Evolutionary conservation across 1,284 basidiomycete genomes (phyloP).

Genomic region (Cutaneotrichosporon daszewskae): DNA sequence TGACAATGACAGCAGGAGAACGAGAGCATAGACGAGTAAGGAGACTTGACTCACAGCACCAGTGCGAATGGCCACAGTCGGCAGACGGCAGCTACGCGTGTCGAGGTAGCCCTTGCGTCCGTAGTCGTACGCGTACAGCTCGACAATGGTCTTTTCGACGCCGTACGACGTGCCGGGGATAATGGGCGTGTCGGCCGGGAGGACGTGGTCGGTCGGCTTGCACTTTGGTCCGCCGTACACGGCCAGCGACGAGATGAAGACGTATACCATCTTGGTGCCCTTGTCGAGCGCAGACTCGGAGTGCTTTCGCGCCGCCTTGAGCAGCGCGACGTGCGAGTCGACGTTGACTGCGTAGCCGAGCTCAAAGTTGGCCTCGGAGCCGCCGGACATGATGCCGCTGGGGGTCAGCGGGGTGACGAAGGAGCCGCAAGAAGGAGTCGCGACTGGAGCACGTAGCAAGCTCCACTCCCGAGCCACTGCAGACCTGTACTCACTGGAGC

Average conservation of each 20-base stretch:
- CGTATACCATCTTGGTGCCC: conserved; percentile 52
- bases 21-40: too few species aligned
- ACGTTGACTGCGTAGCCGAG: conserved; percentile 58
- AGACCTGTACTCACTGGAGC: conserved; percentile 34
- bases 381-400: conserved; percentile 62
- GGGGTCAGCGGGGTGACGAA: not conserved
- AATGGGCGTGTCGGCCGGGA: conserved; percentile 52
- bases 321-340: conserved; percentile 56
- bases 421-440: too few species aligned
- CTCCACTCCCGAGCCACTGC: not conserved
- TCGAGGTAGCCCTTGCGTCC: conserved; percentile 58
- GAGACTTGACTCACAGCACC: too few species aligned
- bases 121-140: conserved; percentile 61
- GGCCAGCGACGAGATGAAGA: conserved; percentile 59
- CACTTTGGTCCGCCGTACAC: conserved; percentile 61
- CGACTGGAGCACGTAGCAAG: too few species aligned
- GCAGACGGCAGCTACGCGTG: conserved; percentile 58
- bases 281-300: conserved; percentile 23
- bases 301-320: conserved; percentile 52
- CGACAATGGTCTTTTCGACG: conserved; percentile 56
- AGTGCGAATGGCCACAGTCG: conserved; percentile 59
- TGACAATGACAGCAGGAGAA: too few species aligned
- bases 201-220: conserved; percentile 36
- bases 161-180: conserved; percentile 59
- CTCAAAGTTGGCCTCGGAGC: conserved; percentile 60